A percentile compares a stretch with the other conserved stretches of the same genome.
Evolutionary conservation across 1,284 basidiomycete genomes (phyloP).

Genomic region (Pseudozyma sp.): DNA sequence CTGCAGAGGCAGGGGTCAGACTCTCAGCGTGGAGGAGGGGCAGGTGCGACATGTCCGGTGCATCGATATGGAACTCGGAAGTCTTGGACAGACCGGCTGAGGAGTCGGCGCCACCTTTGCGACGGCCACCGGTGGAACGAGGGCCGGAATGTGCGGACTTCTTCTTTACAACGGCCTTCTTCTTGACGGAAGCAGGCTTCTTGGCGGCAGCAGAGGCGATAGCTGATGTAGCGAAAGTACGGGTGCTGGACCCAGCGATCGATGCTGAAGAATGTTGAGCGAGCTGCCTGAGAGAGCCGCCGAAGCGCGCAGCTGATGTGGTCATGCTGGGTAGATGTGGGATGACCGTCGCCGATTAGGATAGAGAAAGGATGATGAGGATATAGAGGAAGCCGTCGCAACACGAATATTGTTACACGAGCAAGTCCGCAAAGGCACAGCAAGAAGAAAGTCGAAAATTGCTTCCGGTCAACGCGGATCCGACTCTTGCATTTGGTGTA

Average conservation of each 20-base stretch:
- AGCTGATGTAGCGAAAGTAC: conserved; percentile 29
- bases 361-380: background rate
- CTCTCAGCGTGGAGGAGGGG: conserved; percentile 47
- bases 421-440: background rate
- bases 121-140: conserved; percentile 52
- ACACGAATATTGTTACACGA: no score
- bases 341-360: conserved; percentile 1
- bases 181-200: conserved; percentile 54
- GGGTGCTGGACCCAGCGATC: conserved; percentile 9
- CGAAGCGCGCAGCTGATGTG: conserved; percentile 15
- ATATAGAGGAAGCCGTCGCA: background rate
- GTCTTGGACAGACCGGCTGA: conserved; percentile 42
- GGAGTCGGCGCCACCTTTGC: conserved; percentile 60
- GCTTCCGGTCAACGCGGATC: conserved; percentile 19
- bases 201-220: conserved; percentile 40
- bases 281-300: conserved; percentile 26
- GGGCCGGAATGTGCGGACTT: conserved; percentile 44
- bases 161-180: conserved; percentile 60
- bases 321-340: conserved; percentile 18
- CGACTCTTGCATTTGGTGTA: conserved; percentile 15
- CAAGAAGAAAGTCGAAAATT: conserved; percentile 30
- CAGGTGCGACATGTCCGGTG: conserved; percentile 59
- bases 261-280: conserved; percentile 7
- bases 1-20: conserved; percentile 38
- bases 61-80: conserved; percentile 46